Conservation (phyloP, 371 early-diverging fungal species). For the Apophysomyces variabilis region DNA sequence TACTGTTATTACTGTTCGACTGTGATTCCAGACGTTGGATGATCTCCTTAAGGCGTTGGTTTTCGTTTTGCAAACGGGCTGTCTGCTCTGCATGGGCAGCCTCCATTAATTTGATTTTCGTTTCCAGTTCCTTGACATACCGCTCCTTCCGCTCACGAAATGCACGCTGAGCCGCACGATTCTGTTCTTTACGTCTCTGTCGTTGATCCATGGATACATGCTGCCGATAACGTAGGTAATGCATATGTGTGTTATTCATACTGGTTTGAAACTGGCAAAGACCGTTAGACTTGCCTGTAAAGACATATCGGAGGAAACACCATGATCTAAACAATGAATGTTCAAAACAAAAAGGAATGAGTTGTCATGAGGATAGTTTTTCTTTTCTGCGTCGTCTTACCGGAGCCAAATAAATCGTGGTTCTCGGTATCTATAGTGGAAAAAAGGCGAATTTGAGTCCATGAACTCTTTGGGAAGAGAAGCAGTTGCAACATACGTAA, state of each 20-base stretch:
- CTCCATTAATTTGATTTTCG: slow-evolving; percentile 64
- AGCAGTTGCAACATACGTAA: neutral
- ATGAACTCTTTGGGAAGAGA: neutral
- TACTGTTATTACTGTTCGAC: slow-evolving; percentile 2
- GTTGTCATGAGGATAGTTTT: neutral
- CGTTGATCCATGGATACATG: slow-evolving; percentile 33
- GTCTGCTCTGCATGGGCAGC: slow-evolving; percentile 44
- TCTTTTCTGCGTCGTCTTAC: neutral
- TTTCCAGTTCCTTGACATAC: slow-evolving; percentile 71
- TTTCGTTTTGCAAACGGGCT: slow-evolving; percentile 35
- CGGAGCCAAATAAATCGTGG: neutral
- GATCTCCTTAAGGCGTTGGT: slow-evolving; percentile 23
- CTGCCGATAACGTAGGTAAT: neutral
- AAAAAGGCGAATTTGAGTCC: neutral
- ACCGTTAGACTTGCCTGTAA: slow-evolving; percentile 2
- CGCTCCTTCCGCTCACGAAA: slow-evolving; percentile 78
- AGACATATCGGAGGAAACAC: neutral
- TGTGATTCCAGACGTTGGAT: slow-evolving; percentile 40
- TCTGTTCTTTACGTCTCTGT: slow-evolving; percentile 76
- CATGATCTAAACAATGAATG: neutral
- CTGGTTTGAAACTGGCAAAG: neutral
- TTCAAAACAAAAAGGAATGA: no score
- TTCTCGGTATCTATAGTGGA: neutral
- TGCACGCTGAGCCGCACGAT: slow-evolving; percentile 78
- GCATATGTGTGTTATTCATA: neutral